Conservation (phyloP, 768 basidiomycete genomes). For the Mycena capillaripes region DNA sequence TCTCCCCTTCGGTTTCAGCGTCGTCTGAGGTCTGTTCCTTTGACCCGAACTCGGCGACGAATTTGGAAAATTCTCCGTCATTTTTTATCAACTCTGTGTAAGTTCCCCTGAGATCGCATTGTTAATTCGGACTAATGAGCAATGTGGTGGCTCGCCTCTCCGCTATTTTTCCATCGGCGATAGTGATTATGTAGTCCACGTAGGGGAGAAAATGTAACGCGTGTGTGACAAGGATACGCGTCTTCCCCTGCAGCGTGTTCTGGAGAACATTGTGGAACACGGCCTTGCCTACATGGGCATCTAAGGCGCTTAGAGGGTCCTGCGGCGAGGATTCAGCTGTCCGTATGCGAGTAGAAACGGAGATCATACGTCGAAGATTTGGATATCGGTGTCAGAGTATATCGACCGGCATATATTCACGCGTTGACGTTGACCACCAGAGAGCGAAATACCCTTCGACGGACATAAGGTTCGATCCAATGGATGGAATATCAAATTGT, state of each 20-base stretch:
- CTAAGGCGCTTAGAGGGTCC: conserved; percentile 92
- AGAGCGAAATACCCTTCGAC: conserved; percentile 39
- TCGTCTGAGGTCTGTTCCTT: conserved; percentile 68
- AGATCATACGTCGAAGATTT: conserved; percentile 79
- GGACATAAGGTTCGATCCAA: conserved; percentile 11
- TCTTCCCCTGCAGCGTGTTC: conserved; percentile 74
- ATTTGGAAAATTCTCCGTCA: conserved; percentile 77
- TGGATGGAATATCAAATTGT: neutral
- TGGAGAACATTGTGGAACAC: conserved; percentile 89
- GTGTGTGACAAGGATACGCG: conserved; percentile 91
- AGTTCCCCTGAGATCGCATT: conserved; percentile 61
- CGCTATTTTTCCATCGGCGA: conserved; percentile 82
- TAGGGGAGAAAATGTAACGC: conserved; percentile 91
- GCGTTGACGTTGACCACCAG: conserved; percentile 59
- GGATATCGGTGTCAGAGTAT: conserved; percentile 88
- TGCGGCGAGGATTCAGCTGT: conserved; percentile 37
- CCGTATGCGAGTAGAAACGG: neutral
- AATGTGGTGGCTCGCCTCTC: conserved; percentile 58
- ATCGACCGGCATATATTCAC: conserved; percentile 90
- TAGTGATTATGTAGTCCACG: conserved; percentile 87
- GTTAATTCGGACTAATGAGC: neutral
- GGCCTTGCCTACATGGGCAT: conserved; percentile 91
- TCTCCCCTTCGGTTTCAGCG: conserved; percentile 61
- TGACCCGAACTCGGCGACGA: conserved; percentile 85
- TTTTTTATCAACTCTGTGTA: conserved; percentile 78